Conservation (phyloP, 176 grass and related monocot species). For the Bothriochloa decipiens region DNA sequence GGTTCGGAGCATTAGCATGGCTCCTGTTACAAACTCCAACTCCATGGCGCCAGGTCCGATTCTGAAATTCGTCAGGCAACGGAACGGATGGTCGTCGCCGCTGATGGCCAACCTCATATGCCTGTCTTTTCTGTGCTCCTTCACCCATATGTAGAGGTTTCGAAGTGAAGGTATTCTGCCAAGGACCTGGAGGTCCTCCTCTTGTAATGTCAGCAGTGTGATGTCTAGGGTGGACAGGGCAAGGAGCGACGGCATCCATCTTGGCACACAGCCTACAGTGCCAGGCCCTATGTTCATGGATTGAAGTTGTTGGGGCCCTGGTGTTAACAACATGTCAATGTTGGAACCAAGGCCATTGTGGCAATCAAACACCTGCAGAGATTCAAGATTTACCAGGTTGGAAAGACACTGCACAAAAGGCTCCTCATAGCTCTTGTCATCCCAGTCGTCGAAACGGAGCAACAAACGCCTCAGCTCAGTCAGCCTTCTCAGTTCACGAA, state of each 20-base stretch:
- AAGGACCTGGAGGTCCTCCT: constrained; percentile 9
- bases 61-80: neutral
- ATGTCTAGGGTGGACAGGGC: neutral
- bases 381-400: neutral
- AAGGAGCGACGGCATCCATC: constrained; percentile 18
- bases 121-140: neutral
- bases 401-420: neutral
- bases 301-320: neutral
- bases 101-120: neutral
- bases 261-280: neutral
- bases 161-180: neutral
- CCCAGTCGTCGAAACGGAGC: neutral
- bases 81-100: neutral
- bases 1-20: neutral
- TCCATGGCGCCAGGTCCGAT: neutral
- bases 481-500: neutral
- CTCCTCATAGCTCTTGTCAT: neutral
- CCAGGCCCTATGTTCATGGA: neutral
- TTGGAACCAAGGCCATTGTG: neutral
- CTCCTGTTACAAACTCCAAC: neutral
- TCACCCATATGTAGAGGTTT: neutral
- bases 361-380: neutral
- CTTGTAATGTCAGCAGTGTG: neutral
- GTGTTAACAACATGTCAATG: neutral
- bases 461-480: neutral